phyloP scores from a whole-genome alignment of 306 rosid genomes.

The Vigna nakashimae region DNA sequence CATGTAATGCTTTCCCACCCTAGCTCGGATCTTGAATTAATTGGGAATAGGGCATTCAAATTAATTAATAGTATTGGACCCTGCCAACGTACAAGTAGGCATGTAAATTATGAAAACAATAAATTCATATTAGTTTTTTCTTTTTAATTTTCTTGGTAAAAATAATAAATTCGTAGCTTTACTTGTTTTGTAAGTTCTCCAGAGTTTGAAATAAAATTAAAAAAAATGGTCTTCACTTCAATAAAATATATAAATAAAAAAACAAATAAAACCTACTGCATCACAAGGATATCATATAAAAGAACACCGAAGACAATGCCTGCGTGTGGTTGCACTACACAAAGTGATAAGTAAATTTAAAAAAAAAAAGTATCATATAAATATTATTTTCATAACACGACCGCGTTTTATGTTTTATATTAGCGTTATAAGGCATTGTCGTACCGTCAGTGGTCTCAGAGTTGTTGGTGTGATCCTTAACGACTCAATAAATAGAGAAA shows the following conservation, averaged over 20 bases:
- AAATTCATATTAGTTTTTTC: not conserved
- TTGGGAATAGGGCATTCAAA: not conserved
- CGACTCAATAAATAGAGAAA: constrained; percentile 37
- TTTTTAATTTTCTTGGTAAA: not conserved
- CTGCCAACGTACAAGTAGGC: not conserved
- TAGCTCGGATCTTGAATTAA: not conserved
- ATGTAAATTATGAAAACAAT: not conserved
- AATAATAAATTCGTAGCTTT: not conserved
- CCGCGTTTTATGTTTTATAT: constrained; percentile 13
- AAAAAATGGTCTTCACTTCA: not conserved
- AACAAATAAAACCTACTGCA: not conserved
- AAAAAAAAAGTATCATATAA: not conserved
- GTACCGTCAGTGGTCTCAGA: constrained; percentile 50
- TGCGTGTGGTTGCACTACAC: not conserved
- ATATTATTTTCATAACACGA: not conserved
- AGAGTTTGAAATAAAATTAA: not conserved
- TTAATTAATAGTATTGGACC: not conserved
- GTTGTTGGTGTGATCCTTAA: constrained; percentile 45
- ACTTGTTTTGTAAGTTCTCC: not conserved
- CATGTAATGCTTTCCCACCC: too few species aligned
- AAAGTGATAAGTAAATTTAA: not conserved
- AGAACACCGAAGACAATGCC: not conserved
- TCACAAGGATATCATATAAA: not conserved
- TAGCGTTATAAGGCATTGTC: constrained; percentile 40
- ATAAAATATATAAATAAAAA: not conserved